Evolutionary conservation across 768 basidiomycete species (phyloP).

Genomic region (Kwoniella pini): DNA sequence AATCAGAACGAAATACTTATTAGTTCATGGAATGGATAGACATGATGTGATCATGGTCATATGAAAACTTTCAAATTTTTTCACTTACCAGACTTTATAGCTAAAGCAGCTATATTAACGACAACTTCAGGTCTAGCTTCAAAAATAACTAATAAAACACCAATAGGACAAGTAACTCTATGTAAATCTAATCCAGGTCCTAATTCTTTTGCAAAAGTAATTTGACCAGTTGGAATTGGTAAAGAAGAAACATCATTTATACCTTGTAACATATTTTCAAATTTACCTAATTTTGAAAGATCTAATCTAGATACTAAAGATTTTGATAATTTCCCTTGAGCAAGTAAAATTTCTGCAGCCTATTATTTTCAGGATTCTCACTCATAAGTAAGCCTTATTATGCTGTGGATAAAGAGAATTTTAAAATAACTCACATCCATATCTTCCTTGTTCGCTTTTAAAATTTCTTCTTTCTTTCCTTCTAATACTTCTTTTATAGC

Average conservation of each 20-base stretch:
- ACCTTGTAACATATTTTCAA: slow-evolving; percentile 90
- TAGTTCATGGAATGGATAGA: too few relatives aligned
- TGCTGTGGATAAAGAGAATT: too few relatives aligned
- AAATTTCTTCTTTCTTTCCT: slow-evolving; percentile 65
- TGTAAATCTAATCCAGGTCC: slow-evolving; percentile 86
- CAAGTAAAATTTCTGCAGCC: slow-evolving; percentile 76
- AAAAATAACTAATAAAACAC: slow-evolving; percentile 93
- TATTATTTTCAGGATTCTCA: slow-evolving; percentile 47
- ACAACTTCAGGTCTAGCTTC: slow-evolving; percentile 97
- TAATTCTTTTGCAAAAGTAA: slow-evolving; percentile 85
- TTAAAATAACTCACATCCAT: slow-evolving; percentile 62
- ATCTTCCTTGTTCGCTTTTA: slow-evolving; percentile 79
- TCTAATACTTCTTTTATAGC: slow-evolving; percentile 70
- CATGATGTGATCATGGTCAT: too few relatives aligned
- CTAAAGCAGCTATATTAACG: slow-evolving; percentile 91
- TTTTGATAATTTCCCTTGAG: slow-evolving; percentile 77
- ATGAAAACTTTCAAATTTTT: too few relatives aligned
- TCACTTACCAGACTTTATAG: slow-evolving; percentile 91
- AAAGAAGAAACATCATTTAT: slow-evolving; percentile 81
- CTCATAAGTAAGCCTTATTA: not conserved
- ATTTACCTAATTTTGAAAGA: slow-evolving; percentile 72
- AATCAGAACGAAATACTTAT: too few relatives aligned
- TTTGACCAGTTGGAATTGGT: slow-evolving; percentile 79
- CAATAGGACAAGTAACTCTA: slow-evolving; percentile 93
- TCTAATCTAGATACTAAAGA: slow-evolving; percentile 86